Percentiles rank a stretch among this genome's conserved stretches.
Conservation (phyloP, 805 yeast genomes). For the Barnettozyma californica region DNA sequence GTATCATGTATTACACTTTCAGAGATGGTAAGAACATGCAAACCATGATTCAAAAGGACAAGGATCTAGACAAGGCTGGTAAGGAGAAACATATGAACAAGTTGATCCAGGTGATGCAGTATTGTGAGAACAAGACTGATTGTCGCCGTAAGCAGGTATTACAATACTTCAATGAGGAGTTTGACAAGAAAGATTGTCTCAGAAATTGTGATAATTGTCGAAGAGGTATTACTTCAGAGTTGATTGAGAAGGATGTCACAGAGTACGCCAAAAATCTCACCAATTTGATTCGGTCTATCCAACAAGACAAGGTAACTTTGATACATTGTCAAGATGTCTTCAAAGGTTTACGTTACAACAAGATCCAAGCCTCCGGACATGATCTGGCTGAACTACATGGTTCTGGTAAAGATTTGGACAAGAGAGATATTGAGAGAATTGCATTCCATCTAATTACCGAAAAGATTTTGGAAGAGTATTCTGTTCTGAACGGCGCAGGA, state of each 20-base stretch:
- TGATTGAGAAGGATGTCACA: constrained; percentile 64
- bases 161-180: constrained; percentile 83
- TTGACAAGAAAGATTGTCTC: constrained; percentile 59
- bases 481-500: constrained; percentile 68
- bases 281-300: constrained; percentile 50
- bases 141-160: constrained; percentile 87
- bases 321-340: constrained; percentile 79
- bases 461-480: constrained; percentile 62
- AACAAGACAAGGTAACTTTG: constrained; percentile 60
- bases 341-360: constrained; percentile 63
- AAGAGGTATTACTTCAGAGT: constrained; percentile 35
- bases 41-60: constrained; percentile 72
- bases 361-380: constrained; percentile 59
- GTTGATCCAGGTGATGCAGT: constrained; percentile 78
- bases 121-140: constrained; percentile 86
- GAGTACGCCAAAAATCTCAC: constrained; percentile 54
- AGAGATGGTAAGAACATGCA: constrained; percentile 75
- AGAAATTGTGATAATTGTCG: constrained; percentile 84
- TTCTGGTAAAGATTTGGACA: constrained; percentile 55
- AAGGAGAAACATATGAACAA: constrained; percentile 75
- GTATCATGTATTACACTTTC: constrained; percentile 77
- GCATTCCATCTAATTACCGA: constrained; percentile 72
- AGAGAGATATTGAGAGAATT: constrained; percentile 72
- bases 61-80: constrained; percentile 54
- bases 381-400: constrained; percentile 62